Conservation (phyloP, 805 yeast genomes). For the Metschnikowia continentalis region DNA sequence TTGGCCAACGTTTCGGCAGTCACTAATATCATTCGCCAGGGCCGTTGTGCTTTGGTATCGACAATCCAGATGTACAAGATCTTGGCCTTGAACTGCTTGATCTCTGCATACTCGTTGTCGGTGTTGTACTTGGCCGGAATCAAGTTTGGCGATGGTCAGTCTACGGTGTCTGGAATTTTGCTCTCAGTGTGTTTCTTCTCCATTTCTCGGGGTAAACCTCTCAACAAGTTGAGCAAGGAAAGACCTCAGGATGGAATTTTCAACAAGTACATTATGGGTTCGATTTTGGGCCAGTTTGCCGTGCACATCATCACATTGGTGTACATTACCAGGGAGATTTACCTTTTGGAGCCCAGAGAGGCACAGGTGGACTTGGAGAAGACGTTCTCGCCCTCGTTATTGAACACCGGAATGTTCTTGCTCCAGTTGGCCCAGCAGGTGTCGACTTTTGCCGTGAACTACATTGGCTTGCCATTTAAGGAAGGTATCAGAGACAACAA, state of each 20-base stretch:
- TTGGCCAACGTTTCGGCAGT: constrained; percentile 89
- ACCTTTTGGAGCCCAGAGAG: constrained; percentile 86
- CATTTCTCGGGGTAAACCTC: constrained; percentile 88
- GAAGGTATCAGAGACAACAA: constrained; percentile 85
- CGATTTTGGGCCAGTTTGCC: constrained; percentile 94
- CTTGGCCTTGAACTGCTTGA: constrained; percentile 91
- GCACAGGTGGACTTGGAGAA: constrained; percentile 88
- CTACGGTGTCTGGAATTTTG: constrained; percentile 92
- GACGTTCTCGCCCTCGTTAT: constrained; percentile 79
- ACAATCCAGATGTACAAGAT: constrained; percentile 99
- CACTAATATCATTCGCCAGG: constrained; percentile 91
- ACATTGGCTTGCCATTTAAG: constrained; percentile 95
- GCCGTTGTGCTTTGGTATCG: constrained; percentile 94
- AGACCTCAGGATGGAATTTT: constrained; percentile 98
- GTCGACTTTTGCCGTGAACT: constrained; percentile 95
- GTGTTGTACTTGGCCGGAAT: constrained; percentile 95
- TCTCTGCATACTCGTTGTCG: constrained; percentile 92
- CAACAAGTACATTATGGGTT: constrained; percentile 94
- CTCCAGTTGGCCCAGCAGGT: constrained; percentile 95
- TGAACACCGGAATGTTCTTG: constrained; percentile 94
- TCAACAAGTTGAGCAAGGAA: constrained; percentile 82
- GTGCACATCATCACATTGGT: constrained; percentile 80
- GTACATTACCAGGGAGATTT: constrained; percentile 79
- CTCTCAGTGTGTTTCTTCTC: constrained; percentile 92
- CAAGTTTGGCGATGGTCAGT: constrained; percentile 96